These are phyloP conservation scores for Aspergillus avenaceus DNA, from an alignment of 495 filamentous ascomycete species.

Conservation along the genomic window DNA sequence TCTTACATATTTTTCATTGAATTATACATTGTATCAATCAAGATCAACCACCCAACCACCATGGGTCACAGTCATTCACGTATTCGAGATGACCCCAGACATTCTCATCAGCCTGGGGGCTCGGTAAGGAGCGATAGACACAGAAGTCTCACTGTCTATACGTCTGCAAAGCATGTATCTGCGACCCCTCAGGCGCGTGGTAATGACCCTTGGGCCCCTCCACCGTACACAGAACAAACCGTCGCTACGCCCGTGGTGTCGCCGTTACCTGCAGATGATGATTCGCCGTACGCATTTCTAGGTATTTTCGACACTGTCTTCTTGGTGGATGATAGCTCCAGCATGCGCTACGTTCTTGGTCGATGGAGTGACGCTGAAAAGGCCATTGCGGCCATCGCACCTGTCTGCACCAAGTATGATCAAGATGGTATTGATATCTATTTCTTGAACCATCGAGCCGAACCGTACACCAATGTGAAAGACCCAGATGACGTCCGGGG, in stretches of 20 bases:
- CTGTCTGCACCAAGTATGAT: conserved; percentile 81
- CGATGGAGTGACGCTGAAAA: conserved; percentile 72
- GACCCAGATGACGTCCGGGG: conserved; percentile 48
- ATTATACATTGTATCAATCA: no score
- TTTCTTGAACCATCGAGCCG: conserved; percentile 71
- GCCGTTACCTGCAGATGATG: no score
- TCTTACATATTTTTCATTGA: no score
- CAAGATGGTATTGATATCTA: conserved; percentile 88
- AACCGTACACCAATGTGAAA: conserved; percentile 56
- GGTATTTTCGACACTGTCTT: conserved; percentile 86
- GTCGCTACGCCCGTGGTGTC: no score
- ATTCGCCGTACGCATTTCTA: conserved; percentile 72
- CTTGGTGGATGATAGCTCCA: conserved; percentile 87
- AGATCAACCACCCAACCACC: no score
- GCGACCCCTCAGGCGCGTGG: not conserved
- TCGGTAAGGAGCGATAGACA: no score
- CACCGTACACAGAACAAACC: conserved; percentile 35
- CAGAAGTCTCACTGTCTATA: no score
- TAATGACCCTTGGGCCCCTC: conserved; percentile 25
- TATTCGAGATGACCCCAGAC: no score
- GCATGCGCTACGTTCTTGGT: conserved; percentile 76
- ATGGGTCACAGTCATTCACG: no score
- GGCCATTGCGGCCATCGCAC: conserved; percentile 73
- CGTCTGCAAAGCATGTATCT: no score
- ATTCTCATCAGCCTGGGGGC: no score